Percentiles rank a stretch among this genome's conserved stretches.
phyloP scores from a whole-genome alignment of 1,284 basidiomycete genomes.

The Cutaneotrichosporon sp. region DNA sequence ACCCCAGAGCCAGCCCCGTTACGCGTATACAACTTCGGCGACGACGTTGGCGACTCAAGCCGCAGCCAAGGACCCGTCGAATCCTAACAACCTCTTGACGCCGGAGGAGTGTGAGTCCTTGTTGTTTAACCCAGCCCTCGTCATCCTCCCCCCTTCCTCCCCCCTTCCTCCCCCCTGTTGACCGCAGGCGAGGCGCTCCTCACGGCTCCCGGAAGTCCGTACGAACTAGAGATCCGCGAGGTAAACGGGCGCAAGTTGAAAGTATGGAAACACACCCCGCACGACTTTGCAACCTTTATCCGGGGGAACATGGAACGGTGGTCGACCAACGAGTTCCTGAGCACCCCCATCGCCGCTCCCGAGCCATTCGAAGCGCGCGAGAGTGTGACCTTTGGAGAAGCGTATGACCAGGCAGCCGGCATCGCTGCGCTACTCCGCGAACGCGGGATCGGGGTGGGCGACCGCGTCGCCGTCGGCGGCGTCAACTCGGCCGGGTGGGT shows the following conservation, averaged over 20 bases:
- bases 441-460: slow-evolving; percentile 34
- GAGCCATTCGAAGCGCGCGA: slow-evolving; percentile 17
- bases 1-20: neutral
- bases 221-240: neutral
- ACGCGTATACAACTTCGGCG: neutral
- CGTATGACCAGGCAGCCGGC: slow-evolving; percentile 26
- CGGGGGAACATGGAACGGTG: slow-evolving; percentile 18
- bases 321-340: slow-evolving; percentile 32
- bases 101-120: neutral
- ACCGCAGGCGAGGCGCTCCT: slow-evolving; percentile 15
- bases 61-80: neutral
- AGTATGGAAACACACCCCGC: slow-evolving; percentile 10
- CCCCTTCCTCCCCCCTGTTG: neutral
- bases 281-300: slow-evolving; percentile 3
- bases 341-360: slow-evolving; percentile 16
- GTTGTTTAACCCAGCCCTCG: too few species aligned
- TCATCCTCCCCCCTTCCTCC: too few species aligned
- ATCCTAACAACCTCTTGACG: neutral
- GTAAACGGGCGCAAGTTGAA: slow-evolving; percentile 2
- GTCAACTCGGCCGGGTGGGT: slow-evolving; percentile 35
- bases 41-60: neutral
- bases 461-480: slow-evolving; percentile 42
- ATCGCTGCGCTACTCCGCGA: slow-evolving; percentile 38
- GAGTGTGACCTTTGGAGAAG: slow-evolving; percentile 33
- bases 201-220: slow-evolving; percentile 5